A percentile compares a stretch with the other conserved stretches of the same genome.
Evolutionary conservation across 345 rosid species (phyloP).

Genomic region (Pistacia atlantica): DNA sequence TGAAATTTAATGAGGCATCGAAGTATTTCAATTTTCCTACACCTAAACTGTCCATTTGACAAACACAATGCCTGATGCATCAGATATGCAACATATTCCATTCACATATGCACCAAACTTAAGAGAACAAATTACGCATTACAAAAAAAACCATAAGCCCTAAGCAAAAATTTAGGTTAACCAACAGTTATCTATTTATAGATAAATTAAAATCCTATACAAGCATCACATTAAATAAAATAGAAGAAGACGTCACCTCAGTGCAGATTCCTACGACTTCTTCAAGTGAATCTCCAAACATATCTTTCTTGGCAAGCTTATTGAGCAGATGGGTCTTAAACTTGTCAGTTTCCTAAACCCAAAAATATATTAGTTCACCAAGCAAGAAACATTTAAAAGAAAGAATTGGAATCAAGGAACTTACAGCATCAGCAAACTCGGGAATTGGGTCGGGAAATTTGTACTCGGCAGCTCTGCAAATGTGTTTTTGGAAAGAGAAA

Average conservation of each 20-base stretch:
- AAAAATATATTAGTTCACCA: not conserved
- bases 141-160: not conserved
- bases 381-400: not conserved
- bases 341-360: slow-evolving; percentile 75
- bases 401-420: slow-evolving; percentile 12
- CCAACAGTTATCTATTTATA: not conserved
- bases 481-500: slow-evolving; percentile 21
- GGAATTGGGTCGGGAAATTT: slow-evolving; percentile 90
- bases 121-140: not conserved
- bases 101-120: not conserved
- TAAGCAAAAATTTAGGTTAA: not conserved
- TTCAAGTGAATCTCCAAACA: slow-evolving; percentile 64
- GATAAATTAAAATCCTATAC: not conserved
- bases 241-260: slow-evolving; percentile 48
- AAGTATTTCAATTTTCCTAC: not conserved
- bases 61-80: not conserved
- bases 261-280: slow-evolving; percentile 79
- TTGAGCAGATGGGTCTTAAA: slow-evolving; percentile 60
- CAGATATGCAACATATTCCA: not conserved
- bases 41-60: not conserved
- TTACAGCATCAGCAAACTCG: slow-evolving; percentile 81
- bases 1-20: not conserved
- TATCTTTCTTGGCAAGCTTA: slow-evolving; percentile 69
- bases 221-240: not conserved
- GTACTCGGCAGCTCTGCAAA: slow-evolving; percentile 75